phyloP scores from a whole-genome alignment of 441 rosid genomes.

The Croton setiger region DNA sequence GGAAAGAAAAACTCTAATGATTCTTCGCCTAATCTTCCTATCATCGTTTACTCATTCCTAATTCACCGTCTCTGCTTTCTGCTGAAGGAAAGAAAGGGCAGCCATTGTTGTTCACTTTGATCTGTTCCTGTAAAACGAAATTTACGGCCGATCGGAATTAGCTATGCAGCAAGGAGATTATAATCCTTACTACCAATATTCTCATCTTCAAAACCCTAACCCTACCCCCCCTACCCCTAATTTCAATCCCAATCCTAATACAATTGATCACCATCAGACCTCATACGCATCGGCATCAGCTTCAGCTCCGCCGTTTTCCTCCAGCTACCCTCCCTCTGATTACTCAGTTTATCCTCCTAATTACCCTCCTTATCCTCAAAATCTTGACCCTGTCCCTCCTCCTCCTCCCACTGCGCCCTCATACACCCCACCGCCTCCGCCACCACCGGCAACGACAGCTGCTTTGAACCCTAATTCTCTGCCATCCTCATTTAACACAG shows the following conservation, averaged over 20 bases:
- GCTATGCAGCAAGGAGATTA: slow-evolving; percentile 86
- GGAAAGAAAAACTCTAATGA: neutral
- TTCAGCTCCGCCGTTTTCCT: slow-evolving; percentile 51
- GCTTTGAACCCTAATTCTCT: slow-evolving; percentile 26
- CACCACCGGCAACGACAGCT: slow-evolving; percentile 28
- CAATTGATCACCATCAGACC: slow-evolving; percentile 49
- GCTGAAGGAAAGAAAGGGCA: neutral
- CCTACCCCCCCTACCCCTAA: slow-evolving; percentile 28
- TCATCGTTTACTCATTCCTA: neutral
- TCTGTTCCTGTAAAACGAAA: neutral
- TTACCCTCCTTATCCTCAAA: slow-evolving; percentile 54
- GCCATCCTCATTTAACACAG: slow-evolving; percentile 30
- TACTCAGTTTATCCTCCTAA: slow-evolving; percentile 46
- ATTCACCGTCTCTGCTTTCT: neutral
- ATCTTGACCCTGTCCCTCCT: slow-evolving; percentile 56
- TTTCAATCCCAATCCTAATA: slow-evolving; percentile 18
- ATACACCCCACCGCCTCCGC: slow-evolving; percentile 32
- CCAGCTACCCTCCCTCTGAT: slow-evolving; percentile 49
- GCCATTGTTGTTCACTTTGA: neutral
- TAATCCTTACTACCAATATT: slow-evolving; percentile 50
- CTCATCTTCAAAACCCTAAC: slow-evolving; percentile 44
- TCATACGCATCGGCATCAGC: slow-evolving; percentile 51
- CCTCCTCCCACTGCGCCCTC: slow-evolving; percentile 69
- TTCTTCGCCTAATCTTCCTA: neutral
- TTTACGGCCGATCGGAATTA: slow-evolving; percentile 7